phyloP scores from a whole-genome alignment of 495 filamentous ascomycete genomes.

The Lasiosphaeria ovina region DNA sequence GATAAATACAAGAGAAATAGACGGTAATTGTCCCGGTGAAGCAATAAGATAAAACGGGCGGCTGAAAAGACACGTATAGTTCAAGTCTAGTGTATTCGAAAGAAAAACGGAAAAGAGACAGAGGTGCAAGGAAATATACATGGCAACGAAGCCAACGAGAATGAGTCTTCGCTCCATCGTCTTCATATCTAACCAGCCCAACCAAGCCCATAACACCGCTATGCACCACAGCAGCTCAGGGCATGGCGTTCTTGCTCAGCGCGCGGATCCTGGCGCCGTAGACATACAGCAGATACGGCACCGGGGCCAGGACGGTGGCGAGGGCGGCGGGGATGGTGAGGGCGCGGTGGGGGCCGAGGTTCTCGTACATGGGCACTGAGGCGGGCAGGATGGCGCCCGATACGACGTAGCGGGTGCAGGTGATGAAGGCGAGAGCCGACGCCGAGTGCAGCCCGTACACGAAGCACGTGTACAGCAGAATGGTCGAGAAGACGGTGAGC shows the following conservation, averaged over 20 bases:
- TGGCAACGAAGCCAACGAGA: too few species aligned
- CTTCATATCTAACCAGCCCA: too few species aligned
- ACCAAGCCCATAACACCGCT: too few species aligned
- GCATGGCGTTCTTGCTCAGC: background rate
- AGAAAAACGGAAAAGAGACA: too few species aligned
- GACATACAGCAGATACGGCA: background rate
- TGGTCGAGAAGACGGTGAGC: background rate
- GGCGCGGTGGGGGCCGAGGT: background rate
- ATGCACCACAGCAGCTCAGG: too few species aligned
- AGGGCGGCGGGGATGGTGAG: background rate
- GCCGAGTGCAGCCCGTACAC: background rate
- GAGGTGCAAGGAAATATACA: too few species aligned
- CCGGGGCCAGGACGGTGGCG: background rate
- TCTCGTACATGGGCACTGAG: constrained; percentile 1
- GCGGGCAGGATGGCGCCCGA: background rate
- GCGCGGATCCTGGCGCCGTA: background rate
- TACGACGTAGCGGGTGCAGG: background rate
- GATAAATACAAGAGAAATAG: too few species aligned
- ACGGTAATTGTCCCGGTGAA: too few species aligned
- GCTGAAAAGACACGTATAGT: too few species aligned
- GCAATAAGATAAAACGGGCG: too few species aligned
- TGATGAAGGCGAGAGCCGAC: background rate
- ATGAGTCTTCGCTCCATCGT: too few species aligned
- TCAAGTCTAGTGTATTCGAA: too few species aligned
- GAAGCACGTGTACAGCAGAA: background rate